These are phyloP conservation scores for Chara braunii DNA, from an alignment of 139 green algal species.

Conservation along the genomic window DNA sequence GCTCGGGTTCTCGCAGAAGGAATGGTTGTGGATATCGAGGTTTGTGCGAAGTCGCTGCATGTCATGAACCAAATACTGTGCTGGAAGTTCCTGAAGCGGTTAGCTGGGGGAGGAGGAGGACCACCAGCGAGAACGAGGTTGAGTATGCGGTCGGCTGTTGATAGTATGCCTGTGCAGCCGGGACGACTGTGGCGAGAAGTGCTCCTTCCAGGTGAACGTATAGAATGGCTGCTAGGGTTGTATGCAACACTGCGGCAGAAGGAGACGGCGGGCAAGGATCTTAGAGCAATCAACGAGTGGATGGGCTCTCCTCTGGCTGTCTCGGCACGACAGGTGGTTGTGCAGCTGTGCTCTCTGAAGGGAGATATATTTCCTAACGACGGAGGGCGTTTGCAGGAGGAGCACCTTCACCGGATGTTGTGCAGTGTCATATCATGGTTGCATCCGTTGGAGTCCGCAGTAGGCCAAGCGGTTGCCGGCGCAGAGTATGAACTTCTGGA, in stretches of 20 bases:
- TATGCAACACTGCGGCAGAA: neutral
- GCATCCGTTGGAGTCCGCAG: slow-evolving; percentile 27
- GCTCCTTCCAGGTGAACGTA: neutral
- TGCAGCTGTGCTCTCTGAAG: slow-evolving; percentile 57
- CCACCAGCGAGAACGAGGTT: neutral
- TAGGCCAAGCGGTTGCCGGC: slow-evolving; percentile 37
- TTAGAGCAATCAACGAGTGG: neutral
- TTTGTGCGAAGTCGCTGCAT: neutral
- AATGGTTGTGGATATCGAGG: neutral
- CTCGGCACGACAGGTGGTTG: slow-evolving; percentile 53
- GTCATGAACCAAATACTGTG: neutral
- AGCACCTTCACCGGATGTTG: slow-evolving; percentile 55
- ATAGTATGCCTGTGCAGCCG: neutral
- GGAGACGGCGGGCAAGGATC: neutral
- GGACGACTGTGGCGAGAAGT: slow-evolving; percentile 1
- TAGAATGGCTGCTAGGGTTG: slow-evolving; percentile 8
- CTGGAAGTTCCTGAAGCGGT: slow-evolving; percentile 1
- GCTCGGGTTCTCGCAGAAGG: neutral
- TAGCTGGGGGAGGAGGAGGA: neutral
- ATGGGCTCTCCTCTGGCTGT: slow-evolving; percentile 29
- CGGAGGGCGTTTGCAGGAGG: neutral
- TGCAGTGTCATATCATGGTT: slow-evolving; percentile 49
- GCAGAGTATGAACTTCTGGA: slow-evolving; percentile 55
- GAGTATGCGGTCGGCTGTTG: neutral
- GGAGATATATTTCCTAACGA: slow-evolving; percentile 58